Evolutionary conservation across 2,329 filamentous ascomycete species (phyloP), one percentile per base, ranked within the genome.

Genomic region (Claviceps cyperi): DNA sequence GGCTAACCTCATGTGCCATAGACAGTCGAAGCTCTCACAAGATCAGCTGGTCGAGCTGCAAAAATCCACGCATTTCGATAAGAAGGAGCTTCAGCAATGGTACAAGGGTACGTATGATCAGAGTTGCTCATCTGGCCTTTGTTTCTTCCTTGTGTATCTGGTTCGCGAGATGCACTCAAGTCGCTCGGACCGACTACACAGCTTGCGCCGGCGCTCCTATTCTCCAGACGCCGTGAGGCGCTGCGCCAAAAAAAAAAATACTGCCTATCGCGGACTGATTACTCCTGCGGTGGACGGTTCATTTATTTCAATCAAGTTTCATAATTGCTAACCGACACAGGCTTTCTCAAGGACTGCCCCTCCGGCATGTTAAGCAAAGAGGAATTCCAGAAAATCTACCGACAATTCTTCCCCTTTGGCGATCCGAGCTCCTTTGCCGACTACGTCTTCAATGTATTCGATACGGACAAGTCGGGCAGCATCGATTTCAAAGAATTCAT

Each of bases 401-500:
- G 92, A 61, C 92, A 97, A 69, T 98, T 98, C 78, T 98, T 98
- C 69, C 92, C 92, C 14, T 97, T 97, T 62, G 92, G 92, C 58
- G 92, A 98, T 66, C 92, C 92, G 3, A 94, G 88, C 24, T 92
- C 87, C 2, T 98, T 98, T 66, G 92, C 92, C 65, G 91, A 97
- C 71, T 97, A 97, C 66, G 92, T 98, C 54, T 98, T 98, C 74
- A 95, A 96, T 60, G 92, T 98, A 39, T 98, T 98, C 67, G 92
- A 98, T 68, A 86, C 87, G 64, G 92, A 98, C 70, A 94, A 94
- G 64, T 95, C 88, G 43, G 92, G 92, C 57, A 91, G 86, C 59
- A 98, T 98, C 64, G 92, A 98, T 71, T 98, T 98, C 71, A 97
- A 97, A 68, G 92, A 98, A 70, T 98, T 98, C 71, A 98, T 98